Evolutionary conservation across 2,329 filamentous ascomycete species (phyloP).

Genomic region (Colletotrichum aenigma): DNA sequence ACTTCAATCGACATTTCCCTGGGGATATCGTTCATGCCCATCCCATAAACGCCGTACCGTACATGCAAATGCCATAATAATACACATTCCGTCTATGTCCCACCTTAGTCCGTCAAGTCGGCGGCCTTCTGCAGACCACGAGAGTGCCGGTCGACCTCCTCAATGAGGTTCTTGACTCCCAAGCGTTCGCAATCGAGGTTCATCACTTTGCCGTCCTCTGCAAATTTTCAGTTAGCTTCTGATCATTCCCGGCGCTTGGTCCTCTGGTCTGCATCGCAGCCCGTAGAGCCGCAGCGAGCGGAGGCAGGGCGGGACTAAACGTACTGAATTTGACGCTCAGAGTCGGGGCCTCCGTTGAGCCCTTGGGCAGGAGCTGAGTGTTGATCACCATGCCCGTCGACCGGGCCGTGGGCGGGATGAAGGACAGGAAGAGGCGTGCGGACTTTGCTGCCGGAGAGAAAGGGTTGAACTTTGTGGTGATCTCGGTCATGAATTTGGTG

Average conservation of each 20-base stretch:
- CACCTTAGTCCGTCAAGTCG: slow-evolving; percentile 63
- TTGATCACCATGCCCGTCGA: slow-evolving; percentile 75
- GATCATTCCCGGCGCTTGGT: background rate
- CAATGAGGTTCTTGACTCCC: slow-evolving; percentile 83
- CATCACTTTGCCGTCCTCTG: slow-evolving; percentile 94
- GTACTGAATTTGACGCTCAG: slow-evolving; percentile 87
- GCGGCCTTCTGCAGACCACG: slow-evolving; percentile 81
- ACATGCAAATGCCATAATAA: slow-evolving; percentile 15
- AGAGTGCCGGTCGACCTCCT: slow-evolving; percentile 91
- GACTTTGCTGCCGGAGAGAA: slow-evolving; percentile 82
- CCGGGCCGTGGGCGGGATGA: slow-evolving; percentile 81
- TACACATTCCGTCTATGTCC: background rate
- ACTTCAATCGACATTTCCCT: slow-evolving; percentile 4
- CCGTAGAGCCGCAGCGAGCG: background rate
- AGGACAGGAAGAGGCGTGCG: slow-evolving; percentile 85
- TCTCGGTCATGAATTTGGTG: slow-evolving; percentile 83
- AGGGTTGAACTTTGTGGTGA: slow-evolving; percentile 89
- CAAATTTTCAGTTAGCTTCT: background rate
- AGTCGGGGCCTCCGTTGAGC: slow-evolving; percentile 69
- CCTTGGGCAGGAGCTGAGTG: slow-evolving; percentile 74
- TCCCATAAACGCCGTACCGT: slow-evolving; percentile 13
- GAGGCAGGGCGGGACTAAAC: slow-evolving; percentile 29
- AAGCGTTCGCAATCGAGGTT: slow-evolving; percentile 80
- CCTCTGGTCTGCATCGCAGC: background rate
- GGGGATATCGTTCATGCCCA: slow-evolving; percentile 4